Percentiles rank a stretch among this genome's conserved stretches.
Conservation (phyloP, 768 basidiomycete genomes). For the Cubamyces sp. region DNA sequence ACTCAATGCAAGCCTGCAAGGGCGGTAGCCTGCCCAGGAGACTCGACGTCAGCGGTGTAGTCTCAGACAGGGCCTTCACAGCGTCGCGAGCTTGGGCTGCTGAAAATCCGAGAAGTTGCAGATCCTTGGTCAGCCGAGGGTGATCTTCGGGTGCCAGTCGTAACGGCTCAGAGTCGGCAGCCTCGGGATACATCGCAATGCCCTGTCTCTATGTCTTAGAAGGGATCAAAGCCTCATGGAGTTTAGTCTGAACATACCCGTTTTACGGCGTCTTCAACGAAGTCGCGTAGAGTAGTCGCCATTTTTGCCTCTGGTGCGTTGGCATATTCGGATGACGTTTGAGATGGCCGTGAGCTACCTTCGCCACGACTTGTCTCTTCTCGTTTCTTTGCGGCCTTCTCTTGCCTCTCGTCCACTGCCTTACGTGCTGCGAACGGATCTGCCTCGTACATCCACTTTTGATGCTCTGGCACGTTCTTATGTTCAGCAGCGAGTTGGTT, state of each 20-base stretch:
- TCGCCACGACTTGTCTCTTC: constrained; percentile 37
- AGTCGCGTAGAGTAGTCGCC: constrained; percentile 72
- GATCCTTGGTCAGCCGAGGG: constrained; percentile 52
- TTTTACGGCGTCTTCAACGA: constrained; percentile 82
- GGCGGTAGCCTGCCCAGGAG: constrained; percentile 63
- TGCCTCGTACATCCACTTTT: constrained; percentile 84
- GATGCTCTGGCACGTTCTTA: constrained; percentile 65
- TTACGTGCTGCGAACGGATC: constrained; percentile 83
- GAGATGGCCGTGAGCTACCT: constrained; percentile 15
- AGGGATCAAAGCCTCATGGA: too few relatives aligned
- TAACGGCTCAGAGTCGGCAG: constrained; percentile 38
- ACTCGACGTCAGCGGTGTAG: constrained; percentile 62
- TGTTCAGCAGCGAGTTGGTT: constrained; percentile 72
- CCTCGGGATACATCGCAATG: constrained; percentile 54
- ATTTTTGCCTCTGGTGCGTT: constrained; percentile 80
- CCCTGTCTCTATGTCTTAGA: constrained; percentile 40
- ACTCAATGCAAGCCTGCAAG: constrained; percentile 81
- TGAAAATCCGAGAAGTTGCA: constrained; percentile 71
- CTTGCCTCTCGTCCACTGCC: constrained; percentile 68
- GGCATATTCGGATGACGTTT: constrained; percentile 43
- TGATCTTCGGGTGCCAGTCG: constrained; percentile 48
- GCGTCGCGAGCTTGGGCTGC: constrained; percentile 54
- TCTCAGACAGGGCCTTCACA: constrained; percentile 56
- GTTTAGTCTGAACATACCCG: constrained; percentile 46
- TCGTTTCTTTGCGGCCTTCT: constrained; percentile 50